phyloP scores from a whole-genome alignment of 306 rosid species.

The Amphicarpaea edgeworthii region DNA sequence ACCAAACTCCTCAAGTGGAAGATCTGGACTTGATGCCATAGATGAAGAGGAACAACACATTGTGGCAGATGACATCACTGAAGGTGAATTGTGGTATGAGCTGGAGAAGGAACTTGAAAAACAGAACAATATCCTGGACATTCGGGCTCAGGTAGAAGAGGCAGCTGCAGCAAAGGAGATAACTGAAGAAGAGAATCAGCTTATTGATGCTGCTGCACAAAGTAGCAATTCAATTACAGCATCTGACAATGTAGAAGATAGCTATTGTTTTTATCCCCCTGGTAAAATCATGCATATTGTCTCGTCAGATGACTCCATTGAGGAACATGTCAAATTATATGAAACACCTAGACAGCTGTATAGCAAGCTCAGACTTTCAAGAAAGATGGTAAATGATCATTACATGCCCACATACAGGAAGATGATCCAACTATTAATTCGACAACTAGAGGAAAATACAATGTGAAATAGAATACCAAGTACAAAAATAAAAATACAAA shows the following conservation, averaged over 20 bases:
- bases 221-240: conserved; percentile 49
- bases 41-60: conserved; percentile 63
- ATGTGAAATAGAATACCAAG: background rate
- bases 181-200: conserved; percentile 63
- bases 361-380: conserved; percentile 87
- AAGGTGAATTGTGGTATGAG: conserved; percentile 75
- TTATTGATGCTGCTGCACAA: conserved; percentile 68
- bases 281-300: conserved; percentile 84
- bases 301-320: conserved; percentile 41
- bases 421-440: conserved; percentile 85
- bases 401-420: conserved; percentile 97
- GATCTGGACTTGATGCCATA: conserved; percentile 56
- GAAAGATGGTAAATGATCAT: conserved; percentile 92
- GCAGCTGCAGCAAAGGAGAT: conserved; percentile 70
- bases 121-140: conserved; percentile 43
- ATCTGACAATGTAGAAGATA: conserved; percentile 66
- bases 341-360: conserved; percentile 79
- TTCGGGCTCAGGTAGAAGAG: conserved; percentile 56
- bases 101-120: conserved; percentile 72
- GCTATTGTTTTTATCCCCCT: conserved; percentile 70
- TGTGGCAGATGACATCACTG: conserved; percentile 63
- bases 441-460: conserved; percentile 65
- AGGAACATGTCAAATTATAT: conserved; percentile 61
- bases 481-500: background rate
- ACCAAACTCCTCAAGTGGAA: conserved; percentile 52